Base-by-base conservation (phyloP, 768 basidiomycete genomes). In the Panaeolus cyanescens region DNA sequence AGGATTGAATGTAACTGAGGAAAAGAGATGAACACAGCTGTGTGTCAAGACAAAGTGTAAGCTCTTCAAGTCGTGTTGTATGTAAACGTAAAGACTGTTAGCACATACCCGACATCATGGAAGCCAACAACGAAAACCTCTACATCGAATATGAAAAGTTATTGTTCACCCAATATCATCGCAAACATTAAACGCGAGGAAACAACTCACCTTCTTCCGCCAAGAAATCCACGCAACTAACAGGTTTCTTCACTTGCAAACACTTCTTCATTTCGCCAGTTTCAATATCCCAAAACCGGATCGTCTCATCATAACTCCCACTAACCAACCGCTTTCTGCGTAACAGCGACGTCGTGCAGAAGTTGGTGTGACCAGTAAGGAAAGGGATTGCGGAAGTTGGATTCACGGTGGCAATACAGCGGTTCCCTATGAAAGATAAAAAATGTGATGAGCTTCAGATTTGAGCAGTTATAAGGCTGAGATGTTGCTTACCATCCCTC, bases 51-150 rank as follows among this genome's bases (percentile, higher is more conserved):
- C 9, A 62, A 32, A 45, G n/a, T n/a, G n/a, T n/a, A n/a, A n/a
- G n/a, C n/a, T n/a, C n/a, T n/a, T n/a, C n/a, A n/a, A n/a, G n/a
- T n/a, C n/a, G n/a, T n/a, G n/a, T n/a, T 30, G 42, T 36, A 60
- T 56, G 31, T 15, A 39, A 42, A 9, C 20, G 28, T 32, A 8
- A 22, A n/a, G 10, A 37, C 9, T 30, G 56, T 15, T 28, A 55
- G 36, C 15, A 71, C 87, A 15, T 70, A 91, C 90, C 93, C 94
- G 59, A 95, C 90, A 67, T 96, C 95, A 63, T 95, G 93, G 75
- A 95, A 95, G 0, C 94, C 95, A 32, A 93, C 92, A 13, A 93
- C 94, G 60, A 96, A 92, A 3, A 95, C 91, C 83, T 93, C 89
- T 92, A 32, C 9, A 37, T 25, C n/a, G 30, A 55, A 13, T 33